A percentile compares a stretch with the other conserved stretches of the same genome.
phyloP scores from a whole-genome alignment of 106 monocot species.

The Acanthochlamys bracteata region DNA sequence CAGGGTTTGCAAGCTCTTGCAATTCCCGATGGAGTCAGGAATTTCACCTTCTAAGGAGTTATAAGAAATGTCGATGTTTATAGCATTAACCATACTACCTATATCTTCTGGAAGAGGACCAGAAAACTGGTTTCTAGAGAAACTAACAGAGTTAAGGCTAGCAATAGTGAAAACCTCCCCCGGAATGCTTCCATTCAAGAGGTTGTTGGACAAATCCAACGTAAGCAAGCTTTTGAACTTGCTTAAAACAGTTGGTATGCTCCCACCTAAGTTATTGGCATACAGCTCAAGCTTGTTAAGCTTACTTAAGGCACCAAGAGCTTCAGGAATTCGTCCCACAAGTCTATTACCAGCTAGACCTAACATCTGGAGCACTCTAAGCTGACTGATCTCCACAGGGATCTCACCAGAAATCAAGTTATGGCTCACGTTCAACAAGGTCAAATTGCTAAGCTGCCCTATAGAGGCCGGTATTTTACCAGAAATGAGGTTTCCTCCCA shows the following conservation, averaged over 20 bases:
- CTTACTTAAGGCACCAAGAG: slow-evolving; percentile 17
- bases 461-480: slow-evolving; percentile 31
- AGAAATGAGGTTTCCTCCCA: slow-evolving; percentile 21
- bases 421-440: slow-evolving; percentile 23
- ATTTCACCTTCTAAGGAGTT: slow-evolving; percentile 21
- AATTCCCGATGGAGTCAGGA: slow-evolving; percentile 19
- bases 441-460: slow-evolving; percentile 17
- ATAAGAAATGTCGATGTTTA: slow-evolving; percentile 16
- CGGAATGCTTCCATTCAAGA: slow-evolving; percentile 24
- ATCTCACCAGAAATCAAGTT: slow-evolving; percentile 31
- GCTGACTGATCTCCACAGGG: slow-evolving; percentile 19
- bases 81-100: slow-evolving; percentile 11
- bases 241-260: slow-evolving; percentile 18
- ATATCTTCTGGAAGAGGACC: slow-evolving; percentile 20
- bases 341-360: slow-evolving; percentile 18
- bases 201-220: slow-evolving; percentile 22
- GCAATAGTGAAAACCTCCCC: slow-evolving; percentile 12
- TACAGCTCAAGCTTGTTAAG: slow-evolving; percentile 17
- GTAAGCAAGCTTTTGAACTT: slow-evolving; percentile 4
- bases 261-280: slow-evolving; percentile 17
- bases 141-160: slow-evolving; percentile 11
- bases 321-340: slow-evolving; percentile 21
- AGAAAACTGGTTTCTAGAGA: slow-evolving; percentile 20
- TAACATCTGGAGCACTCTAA: slow-evolving; percentile 16
- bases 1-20: slow-evolving; percentile 21